Base-by-base conservation (phyloP, 805 yeast genomes). In the Yarrowia keelungensis region DNA sequence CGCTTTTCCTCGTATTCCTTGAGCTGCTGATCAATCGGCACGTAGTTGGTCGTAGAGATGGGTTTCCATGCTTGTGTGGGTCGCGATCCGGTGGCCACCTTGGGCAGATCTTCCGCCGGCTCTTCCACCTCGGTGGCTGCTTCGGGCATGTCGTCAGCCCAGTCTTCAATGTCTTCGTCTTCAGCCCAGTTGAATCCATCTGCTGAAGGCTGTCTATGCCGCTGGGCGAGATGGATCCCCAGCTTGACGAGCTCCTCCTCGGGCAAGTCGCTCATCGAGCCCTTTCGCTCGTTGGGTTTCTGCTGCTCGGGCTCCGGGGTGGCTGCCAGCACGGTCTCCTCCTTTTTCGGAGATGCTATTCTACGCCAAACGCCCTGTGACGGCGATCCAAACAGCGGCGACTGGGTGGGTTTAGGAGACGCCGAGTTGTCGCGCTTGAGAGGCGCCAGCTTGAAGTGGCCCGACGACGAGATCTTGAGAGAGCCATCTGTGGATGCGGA, bases 121-220 rank as follows among this genome's bases (percentile, higher is more conserved):
- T 26, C 69, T 35, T 49, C 69, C 38, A 53, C 45, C 58, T 68
- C 58, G 22, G 54, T 41, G 16, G 43, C 51, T 8, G 53, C 68
- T n/a, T n/a, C 46, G 47, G 64, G 51, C 51, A 35, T 53, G 36
- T 66, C 43, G 39, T 68, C 77, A 47, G 75, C 77, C 65, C 74
- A 79, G 59, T 79, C 82, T 59, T 79, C 82, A 53, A 59, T 59
- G 65, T 78, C 81, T 64, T 77, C 81, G 46, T 76, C 78, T 58
- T 76, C 78, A 45, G 75, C 81, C 82, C 82, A 79, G 71, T 75
- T 75, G 70, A 76, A 70, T 53, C 75, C 74, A 35, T 74, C 70
- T 15, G 70, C 69, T 2, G 71, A 45, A 3, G 47, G 64, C 41
- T 69, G 71, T 26, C 69, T 53, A 15, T 73, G 71, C 26, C 80